Conservation (phyloP, 2,329 filamentous ascomycete genomes). For the Colletotrichum phormii region DNA sequence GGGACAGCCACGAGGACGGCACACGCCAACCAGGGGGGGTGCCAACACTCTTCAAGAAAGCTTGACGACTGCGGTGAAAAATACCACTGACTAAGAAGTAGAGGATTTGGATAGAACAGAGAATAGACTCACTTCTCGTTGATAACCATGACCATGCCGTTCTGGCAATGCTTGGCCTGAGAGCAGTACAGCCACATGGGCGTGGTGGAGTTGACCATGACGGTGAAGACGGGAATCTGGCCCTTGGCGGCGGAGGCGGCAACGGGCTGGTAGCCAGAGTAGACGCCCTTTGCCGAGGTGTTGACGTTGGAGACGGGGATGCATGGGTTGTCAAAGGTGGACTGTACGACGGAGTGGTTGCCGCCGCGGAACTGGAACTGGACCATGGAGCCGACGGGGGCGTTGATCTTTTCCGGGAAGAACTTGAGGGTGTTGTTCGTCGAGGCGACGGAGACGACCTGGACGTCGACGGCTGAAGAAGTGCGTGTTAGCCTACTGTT, state of each 20-base stretch:
- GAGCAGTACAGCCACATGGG: conserved; percentile 86
- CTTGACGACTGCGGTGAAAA: background rate
- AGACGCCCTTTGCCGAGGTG: conserved; percentile 69
- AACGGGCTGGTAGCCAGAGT: conserved; percentile 75
- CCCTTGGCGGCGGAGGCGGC: conserved; percentile 60
- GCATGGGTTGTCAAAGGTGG: conserved; percentile 79
- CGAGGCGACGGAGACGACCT: conserved; percentile 74
- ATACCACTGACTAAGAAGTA: background rate
- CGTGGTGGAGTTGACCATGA: conserved; percentile 74
- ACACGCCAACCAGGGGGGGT: background rate
- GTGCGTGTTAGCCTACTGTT: conserved; percentile 21
- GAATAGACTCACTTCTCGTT: conserved; percentile 72
- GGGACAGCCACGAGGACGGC: background rate
- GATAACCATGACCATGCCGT: conserved; percentile 80
- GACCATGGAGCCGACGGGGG: conserved; percentile 70
- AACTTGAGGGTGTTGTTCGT: conserved; percentile 69
- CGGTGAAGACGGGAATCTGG: conserved; percentile 75
- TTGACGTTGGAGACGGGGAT: conserved; percentile 66
- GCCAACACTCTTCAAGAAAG: background rate
- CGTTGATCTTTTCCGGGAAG: conserved; percentile 74
- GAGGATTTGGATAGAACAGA: background rate
- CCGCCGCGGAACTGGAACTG: conserved; percentile 75
- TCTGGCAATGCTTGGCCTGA: conserved; percentile 79
- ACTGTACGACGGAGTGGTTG: conserved; percentile 86
- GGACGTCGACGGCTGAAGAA: conserved; percentile 55